Conservation (phyloP, 257 asterid species). For the Solanum pennellii region DNA sequence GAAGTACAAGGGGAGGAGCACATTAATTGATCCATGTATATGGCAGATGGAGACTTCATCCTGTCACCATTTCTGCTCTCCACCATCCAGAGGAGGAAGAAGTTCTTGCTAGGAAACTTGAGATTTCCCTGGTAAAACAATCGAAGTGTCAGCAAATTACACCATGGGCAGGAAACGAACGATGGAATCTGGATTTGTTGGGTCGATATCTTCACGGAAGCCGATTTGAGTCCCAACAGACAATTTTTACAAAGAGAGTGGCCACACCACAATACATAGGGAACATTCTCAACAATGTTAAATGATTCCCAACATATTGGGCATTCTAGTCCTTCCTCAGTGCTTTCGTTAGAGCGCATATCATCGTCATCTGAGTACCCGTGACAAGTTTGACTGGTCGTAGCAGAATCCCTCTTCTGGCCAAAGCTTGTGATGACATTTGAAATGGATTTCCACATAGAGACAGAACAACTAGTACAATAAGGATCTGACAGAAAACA, state of each 20-base stretch:
- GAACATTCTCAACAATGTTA: conserved; percentile 85
- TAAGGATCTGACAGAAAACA: background rate
- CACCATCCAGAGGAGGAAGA: conserved; percentile 88
- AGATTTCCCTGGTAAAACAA: conserved; percentile 60
- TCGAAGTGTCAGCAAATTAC: conserved; percentile 69
- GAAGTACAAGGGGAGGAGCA: conserved; percentile 37
- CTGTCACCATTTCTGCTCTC: conserved; percentile 86
- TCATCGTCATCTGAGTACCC: conserved; percentile 74
- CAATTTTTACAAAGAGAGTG: conserved; percentile 89
- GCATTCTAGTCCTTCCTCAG: conserved; percentile 79
- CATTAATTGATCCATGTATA: conserved; percentile 31
- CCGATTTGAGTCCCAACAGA: conserved; percentile 57
- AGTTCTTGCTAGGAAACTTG: conserved; percentile 70
- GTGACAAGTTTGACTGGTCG: conserved; percentile 22
- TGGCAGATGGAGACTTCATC: conserved; percentile 29
- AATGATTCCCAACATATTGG: conserved; percentile 95
- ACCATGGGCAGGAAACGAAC: conserved; percentile 89
- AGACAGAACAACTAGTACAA: conserved; percentile 1
- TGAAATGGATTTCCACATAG: conserved; percentile 76
- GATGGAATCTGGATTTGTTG: conserved; percentile 65
- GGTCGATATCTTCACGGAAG: conserved; percentile 50
- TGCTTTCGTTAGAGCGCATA: conserved; percentile 49
- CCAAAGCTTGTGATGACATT: conserved; percentile 48
- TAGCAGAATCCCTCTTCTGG: conserved; percentile 36
- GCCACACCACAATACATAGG: conserved; percentile 91